Base-by-base conservation (phyloP, 2,329 filamentous ascomycete species). In the Fusarium phyllophilum region DNA sequence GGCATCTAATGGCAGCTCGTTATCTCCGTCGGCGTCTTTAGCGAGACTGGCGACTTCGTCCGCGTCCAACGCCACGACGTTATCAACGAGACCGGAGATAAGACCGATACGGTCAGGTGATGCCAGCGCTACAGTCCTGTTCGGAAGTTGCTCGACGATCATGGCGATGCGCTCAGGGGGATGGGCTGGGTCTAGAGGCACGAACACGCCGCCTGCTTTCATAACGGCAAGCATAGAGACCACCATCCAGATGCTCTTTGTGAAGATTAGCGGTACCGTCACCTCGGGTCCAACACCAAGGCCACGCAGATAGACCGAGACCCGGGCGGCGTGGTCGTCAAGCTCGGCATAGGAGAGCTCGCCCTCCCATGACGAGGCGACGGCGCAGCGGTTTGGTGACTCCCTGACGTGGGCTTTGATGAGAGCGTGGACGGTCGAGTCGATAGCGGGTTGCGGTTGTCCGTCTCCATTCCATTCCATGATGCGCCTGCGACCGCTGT, bases 171-270 rank as follows among this genome's bases (percentile, higher is more conserved):
- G 54, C 39, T 57, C 54, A 45, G 6, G 9, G 58, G 13, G 66
- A 14, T 20, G 62, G 41, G 56, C 1, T 48, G 42, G n/a, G 42
- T 56, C 63, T 18, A 56, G 63, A 33, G 51, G 33, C 9, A 62
- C 49, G 18, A 55, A 62, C 5, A 34, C 49, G 11, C 63, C 57
- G 3, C 48, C 57, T 17, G 49, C 49, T 42, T 56, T 66, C 56
- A 66, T 48, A 18, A 66, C 44, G 29, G 46, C 57, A n/a, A 66
- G 48, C 36, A 62, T 55, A 29, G 57, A 29, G 7, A 66, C 46
- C 2, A 45, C 36, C 29, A 36, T 62, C 39, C 34, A 66, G 29
- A 62, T 56, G 8, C 48, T 55, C 42, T 66, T 66, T 29, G 24
- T 34, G 24, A 66, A 66, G 36, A 52, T 56, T 0, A 66, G 49